Conservation (phyloP, 345 rosid species). For the Gossypium australe region DNA sequence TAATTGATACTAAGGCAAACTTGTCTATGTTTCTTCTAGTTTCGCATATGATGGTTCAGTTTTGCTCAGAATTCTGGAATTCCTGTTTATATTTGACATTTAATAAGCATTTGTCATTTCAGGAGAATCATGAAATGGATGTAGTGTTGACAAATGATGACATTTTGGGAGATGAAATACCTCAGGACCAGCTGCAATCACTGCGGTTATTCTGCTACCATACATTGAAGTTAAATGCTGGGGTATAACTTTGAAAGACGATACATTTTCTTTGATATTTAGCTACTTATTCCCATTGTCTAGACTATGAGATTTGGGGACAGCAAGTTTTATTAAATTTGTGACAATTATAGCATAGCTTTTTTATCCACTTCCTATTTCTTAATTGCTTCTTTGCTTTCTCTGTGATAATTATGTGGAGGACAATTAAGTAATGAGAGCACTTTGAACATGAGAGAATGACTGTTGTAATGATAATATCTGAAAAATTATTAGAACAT, state of each 20-base stretch:
- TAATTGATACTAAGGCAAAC: neutral
- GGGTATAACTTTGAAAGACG: constrained; percentile 40
- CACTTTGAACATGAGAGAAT: neutral
- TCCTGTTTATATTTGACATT: constrained; percentile 21
- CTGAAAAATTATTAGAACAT: neutral
- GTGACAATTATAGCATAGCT: neutral
- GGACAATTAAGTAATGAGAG: neutral
- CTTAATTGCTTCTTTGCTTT: neutral
- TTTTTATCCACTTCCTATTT: constrained; percentile 3
- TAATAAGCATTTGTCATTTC: constrained; percentile 19
- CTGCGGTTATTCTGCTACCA: constrained; percentile 63
- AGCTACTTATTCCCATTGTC: neutral
- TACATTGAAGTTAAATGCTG: constrained; percentile 52
- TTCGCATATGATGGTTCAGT: neutral
- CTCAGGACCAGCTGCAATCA: constrained; percentile 61
- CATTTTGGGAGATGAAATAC: constrained; percentile 93
- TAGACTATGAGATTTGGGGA: neutral
- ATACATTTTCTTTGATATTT: neutral
- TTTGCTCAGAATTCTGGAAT: constrained; percentile 1
- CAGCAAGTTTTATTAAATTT: neutral
- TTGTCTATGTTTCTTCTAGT: constrained; percentile 4
- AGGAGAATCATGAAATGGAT: constrained; percentile 60
- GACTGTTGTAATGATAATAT: neutral
- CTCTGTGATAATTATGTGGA: neutral
- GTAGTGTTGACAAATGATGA: constrained; percentile 84